Conservation (phyloP, 2,329 filamentous ascomycete genomes). For the Pseudocercospora eumusae region DNA sequence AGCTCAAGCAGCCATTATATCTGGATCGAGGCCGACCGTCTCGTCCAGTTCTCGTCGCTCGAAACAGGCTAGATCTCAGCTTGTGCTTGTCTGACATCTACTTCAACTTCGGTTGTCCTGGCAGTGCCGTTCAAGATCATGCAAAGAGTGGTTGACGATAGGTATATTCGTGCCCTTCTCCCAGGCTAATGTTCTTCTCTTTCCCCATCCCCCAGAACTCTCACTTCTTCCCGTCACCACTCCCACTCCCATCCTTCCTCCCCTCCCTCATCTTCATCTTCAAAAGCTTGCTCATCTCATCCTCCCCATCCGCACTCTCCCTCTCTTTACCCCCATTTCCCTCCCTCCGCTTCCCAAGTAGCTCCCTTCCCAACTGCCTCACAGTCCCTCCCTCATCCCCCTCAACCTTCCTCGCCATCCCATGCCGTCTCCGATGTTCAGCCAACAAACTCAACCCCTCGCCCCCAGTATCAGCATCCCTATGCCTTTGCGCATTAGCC, state of each 20-base stretch:
- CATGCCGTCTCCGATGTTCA: slow-evolving; percentile 57
- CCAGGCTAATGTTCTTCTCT: too few relatives aligned
- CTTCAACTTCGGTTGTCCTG: too few relatives aligned
- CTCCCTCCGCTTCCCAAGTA: slow-evolving; percentile 32
- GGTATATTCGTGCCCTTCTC: too few relatives aligned
- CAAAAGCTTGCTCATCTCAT: slow-evolving; percentile 34
- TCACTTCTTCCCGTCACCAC: background rate
- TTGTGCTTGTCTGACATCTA: too few relatives aligned
- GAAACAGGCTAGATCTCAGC: too few relatives aligned
- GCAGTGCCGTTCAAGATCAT: too few relatives aligned
- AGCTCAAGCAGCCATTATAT: too few relatives aligned
- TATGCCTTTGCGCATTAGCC: slow-evolving; percentile 61
- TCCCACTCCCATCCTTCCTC: slow-evolving; percentile 2
- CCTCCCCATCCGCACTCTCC: slow-evolving; percentile 25
- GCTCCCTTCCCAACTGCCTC: slow-evolving; percentile 37
- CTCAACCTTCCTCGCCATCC: slow-evolving; percentile 50
- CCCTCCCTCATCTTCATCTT: slow-evolving; percentile 41
- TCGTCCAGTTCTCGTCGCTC: too few relatives aligned
- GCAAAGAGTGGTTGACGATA: too few relatives aligned
- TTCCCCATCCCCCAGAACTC: background rate
- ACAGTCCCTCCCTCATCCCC: slow-evolving; percentile 44
- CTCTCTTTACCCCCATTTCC: slow-evolving; percentile 25
- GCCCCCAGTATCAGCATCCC: slow-evolving; percentile 58
- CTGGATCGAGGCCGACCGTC: too few relatives aligned
- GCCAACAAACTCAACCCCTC: slow-evolving; percentile 54